Evolutionary conservation across 2,329 filamentous ascomycete genomes (phyloP).

Genomic region (Trichoderma sp.): DNA sequence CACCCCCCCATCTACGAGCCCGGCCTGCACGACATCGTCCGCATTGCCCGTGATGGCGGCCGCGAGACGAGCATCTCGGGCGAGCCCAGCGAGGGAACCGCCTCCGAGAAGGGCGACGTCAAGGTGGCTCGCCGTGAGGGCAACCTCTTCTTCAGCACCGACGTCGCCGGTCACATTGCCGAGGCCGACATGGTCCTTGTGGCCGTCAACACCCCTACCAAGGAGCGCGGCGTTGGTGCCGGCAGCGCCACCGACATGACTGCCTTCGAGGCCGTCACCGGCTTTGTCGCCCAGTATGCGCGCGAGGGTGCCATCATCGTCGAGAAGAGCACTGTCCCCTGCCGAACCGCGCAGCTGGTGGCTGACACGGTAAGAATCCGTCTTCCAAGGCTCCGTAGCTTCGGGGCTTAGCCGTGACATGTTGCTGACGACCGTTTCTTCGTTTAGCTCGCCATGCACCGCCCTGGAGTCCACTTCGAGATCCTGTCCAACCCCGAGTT

Average conservation of each 20-base stretch:
- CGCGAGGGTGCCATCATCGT: slow-evolving; percentile 72
- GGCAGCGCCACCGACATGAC: slow-evolving; percentile 73
- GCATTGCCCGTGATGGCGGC: slow-evolving; percentile 62
- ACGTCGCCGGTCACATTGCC: slow-evolving; percentile 62
- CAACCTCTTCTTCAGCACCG: slow-evolving; percentile 75
- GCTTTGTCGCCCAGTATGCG: slow-evolving; percentile 67
- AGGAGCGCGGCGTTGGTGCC: slow-evolving; percentile 68
- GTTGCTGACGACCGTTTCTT: background rate
- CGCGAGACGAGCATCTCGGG: slow-evolving; percentile 48
- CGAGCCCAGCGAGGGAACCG: slow-evolving; percentile 39
- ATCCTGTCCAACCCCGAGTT: slow-evolving; percentile 83
- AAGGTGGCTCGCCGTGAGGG: slow-evolving; percentile 51
- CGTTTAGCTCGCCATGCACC: slow-evolving; percentile 56
- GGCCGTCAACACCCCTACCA: slow-evolving; percentile 79
- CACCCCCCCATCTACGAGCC: slow-evolving; percentile 78
- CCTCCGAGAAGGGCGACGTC: slow-evolving; percentile 32
- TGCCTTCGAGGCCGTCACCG: slow-evolving; percentile 69
- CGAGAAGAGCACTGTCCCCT: slow-evolving; percentile 81
- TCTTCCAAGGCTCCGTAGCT: background rate
- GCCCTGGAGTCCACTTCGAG: slow-evolving; percentile 68
- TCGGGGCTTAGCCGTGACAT: background rate
- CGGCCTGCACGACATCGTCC: slow-evolving; percentile 68
- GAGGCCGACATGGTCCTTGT: slow-evolving; percentile 75
- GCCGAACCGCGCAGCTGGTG: slow-evolving; percentile 70
- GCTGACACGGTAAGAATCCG: slow-evolving; percentile 61